Base-by-base conservation (phyloP, 306 rosid genomes). In the Prunus padus region DNA sequence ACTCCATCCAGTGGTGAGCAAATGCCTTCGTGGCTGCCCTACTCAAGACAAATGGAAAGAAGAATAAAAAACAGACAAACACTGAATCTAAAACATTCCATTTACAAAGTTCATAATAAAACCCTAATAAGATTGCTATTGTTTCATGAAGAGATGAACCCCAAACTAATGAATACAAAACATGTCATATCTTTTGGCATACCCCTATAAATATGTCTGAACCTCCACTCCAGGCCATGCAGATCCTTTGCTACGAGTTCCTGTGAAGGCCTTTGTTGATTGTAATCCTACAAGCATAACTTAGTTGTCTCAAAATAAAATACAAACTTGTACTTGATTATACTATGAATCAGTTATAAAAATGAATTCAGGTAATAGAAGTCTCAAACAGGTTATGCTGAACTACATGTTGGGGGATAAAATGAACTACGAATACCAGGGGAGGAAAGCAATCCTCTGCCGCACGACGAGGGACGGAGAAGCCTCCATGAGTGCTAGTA, bases 391-490 rank as follows among this genome's bases (percentile, higher is more conserved):
- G 13, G 5, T 45, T 46, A 15, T 16, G 19, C 57, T 11, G 1
- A 42, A 73, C 67, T 23, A 57, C 11, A 46, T 3, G 18, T 5
- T 11, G 69, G 9, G 72, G 23, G 19, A 42, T 61, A 62, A 57
- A 37, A 31, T 37, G 56, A 67, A 67, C 69, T 26, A 61, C 47
- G 19, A 61, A 79, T 90, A 96, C 99, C 97, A 96, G 85, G 51
- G 98, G 92, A 72, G 99, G 98, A 74, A 96, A 96, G 85, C 99
- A 96, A 83, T 96, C 99, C 82, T 96, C 99, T n/a, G 99, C 99
- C 1, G 99, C 99, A 13, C 99, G 93, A 44, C 99, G 93, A 40
- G 99, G 99, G 30, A 96, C 99, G 3, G 99, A 96, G 83, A 96
- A 96, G 26, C 99, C 99, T 65, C 99, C 99, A 68, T 96, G 99